These are phyloP conservation scores for Citeromyces matritensis DNA, from an alignment of 805 yeast species.

Conservation along the genomic window DNA sequence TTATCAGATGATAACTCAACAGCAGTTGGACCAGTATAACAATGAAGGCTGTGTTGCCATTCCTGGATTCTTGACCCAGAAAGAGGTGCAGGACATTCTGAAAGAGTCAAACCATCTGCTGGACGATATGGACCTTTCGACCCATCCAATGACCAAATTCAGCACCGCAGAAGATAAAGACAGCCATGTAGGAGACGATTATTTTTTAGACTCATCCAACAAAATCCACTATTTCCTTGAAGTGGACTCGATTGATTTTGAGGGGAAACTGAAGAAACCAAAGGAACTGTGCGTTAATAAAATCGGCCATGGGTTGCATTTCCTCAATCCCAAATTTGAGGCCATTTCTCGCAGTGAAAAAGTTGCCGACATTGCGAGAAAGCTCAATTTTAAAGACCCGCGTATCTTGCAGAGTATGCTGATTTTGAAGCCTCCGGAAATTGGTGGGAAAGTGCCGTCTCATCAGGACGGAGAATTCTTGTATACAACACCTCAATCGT, in stretches of 20 bases:
- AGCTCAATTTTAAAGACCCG: slow-evolving; percentile 45
- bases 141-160: slow-evolving; percentile 60
- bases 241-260: slow-evolving; percentile 43
- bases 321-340: slow-evolving; percentile 31
- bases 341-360: slow-evolving; percentile 33
- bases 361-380: slow-evolving; percentile 32
- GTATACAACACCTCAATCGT: slow-evolving; percentile 55
- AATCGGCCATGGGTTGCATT: slow-evolving; percentile 68
- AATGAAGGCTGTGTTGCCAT: slow-evolving; percentile 49
- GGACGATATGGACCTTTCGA: slow-evolving; percentile 28
- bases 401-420: slow-evolving; percentile 67
- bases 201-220: slow-evolving; percentile 55
- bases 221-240: slow-evolving; percentile 60
- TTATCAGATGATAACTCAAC: slow-evolving; percentile 21
- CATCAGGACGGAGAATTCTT: slow-evolving; percentile 68
- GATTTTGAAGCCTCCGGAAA: slow-evolving; percentile 64
- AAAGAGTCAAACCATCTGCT: slow-evolving; percentile 28
- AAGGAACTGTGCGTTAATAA: slow-evolving; percentile 51
- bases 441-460: slow-evolving; percentile 60
- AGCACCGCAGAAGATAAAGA: slow-evolving; percentile 34
- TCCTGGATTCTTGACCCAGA: slow-evolving; percentile 31
- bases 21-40: slow-evolving; percentile 34
- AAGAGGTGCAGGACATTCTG: slow-evolving; percentile 24
- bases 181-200: slow-evolving; percentile 58
- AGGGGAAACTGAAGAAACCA: slow-evolving; percentile 36